Evolutionary conservation across 208 protist species (phyloP).

Genomic region (Tritrichomonas musculus): DNA sequence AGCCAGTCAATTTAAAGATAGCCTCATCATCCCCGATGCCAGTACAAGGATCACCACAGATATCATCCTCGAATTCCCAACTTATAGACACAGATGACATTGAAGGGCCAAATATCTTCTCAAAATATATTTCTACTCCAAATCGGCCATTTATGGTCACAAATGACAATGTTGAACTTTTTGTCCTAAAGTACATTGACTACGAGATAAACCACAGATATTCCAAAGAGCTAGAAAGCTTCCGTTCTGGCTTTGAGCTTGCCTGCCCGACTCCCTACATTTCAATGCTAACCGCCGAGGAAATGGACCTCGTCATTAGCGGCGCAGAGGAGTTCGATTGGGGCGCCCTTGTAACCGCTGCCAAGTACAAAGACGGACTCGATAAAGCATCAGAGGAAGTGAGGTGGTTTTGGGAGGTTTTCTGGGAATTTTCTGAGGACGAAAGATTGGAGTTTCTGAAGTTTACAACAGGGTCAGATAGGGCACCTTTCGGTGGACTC

Average conservation of each 20-base stretch:
- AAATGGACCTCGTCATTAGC: not conserved
- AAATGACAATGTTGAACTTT: slow-evolving; percentile 46
- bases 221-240: not conserved
- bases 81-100: too few species aligned
- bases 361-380: slow-evolving; percentile 55
- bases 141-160: slow-evolving; percentile 43
- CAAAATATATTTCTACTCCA: slow-evolving; percentile 38
- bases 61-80: too few species aligned
- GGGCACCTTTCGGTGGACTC: not conserved
- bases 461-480: slow-evolving; percentile 57
- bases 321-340: not conserved
- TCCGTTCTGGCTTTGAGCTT: not conserved
- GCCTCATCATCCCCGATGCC: too few species aligned
- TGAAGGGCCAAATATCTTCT: too few species aligned
- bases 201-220: not conserved
- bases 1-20: too few species aligned
- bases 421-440: slow-evolving; percentile 50
- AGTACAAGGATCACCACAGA: too few species aligned
- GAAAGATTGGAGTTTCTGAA: slow-evolving; percentile 54
- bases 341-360: not conserved
- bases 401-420: slow-evolving; percentile 55
- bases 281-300: not conserved
- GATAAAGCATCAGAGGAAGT: slow-evolving; percentile 37
- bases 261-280: not conserved
- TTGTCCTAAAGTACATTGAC: slow-evolving; percentile 37